Percentiles rank a stretch among this genome's conserved stretches.
Conservation (phyloP, 2,329 filamentous ascomycete genomes). For the Nothophaeocryptopus gaeumannii region DNA sequence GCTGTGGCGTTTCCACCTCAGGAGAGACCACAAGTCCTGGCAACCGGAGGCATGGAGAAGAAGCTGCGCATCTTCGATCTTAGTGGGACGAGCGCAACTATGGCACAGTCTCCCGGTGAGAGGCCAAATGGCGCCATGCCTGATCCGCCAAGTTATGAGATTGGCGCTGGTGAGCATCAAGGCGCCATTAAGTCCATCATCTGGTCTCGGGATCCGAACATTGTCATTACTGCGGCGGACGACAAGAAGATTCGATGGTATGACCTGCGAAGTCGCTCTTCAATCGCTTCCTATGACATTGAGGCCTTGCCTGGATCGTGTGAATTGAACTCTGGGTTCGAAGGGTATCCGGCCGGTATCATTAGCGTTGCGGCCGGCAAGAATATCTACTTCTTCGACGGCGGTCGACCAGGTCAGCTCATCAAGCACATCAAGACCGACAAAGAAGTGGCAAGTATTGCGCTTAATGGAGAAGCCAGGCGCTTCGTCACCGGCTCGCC, state of each 20-base stretch:
- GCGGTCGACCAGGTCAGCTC: constrained; percentile 62
- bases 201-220: constrained; percentile 77
- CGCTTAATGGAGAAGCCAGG: constrained; percentile 74
- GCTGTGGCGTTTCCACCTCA: constrained; percentile 73
- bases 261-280: constrained; percentile 73
- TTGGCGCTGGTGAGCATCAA: constrained; percentile 78
- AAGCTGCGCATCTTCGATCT: constrained; percentile 93
- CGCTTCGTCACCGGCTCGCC: constrained; percentile 88
- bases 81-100: constrained; percentile 50
- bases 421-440: constrained; percentile 77
- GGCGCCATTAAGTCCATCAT: constrained; percentile 94
- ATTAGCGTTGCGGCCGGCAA: constrained; percentile 93
- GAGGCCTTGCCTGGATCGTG: constrained; percentile 88
- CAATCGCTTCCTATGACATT: constrained; percentile 72
- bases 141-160: constrained; percentile 67
- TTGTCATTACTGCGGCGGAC: constrained; percentile 83
- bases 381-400: constrained; percentile 87
- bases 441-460: constrained; percentile 87
- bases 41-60: constrained; percentile 94
- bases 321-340: constrained; percentile 73
- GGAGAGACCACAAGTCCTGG: constrained; percentile 72
- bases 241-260: constrained; percentile 95
- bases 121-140: constrained; percentile 11
- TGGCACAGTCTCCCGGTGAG: constrained; percentile 12
- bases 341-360: constrained; percentile 62